Evolutionary conservation across 208 protist species (phyloP), one percentile per base, ranked within the genome.

Genomic region (Leishmania aethiopica): DNA sequence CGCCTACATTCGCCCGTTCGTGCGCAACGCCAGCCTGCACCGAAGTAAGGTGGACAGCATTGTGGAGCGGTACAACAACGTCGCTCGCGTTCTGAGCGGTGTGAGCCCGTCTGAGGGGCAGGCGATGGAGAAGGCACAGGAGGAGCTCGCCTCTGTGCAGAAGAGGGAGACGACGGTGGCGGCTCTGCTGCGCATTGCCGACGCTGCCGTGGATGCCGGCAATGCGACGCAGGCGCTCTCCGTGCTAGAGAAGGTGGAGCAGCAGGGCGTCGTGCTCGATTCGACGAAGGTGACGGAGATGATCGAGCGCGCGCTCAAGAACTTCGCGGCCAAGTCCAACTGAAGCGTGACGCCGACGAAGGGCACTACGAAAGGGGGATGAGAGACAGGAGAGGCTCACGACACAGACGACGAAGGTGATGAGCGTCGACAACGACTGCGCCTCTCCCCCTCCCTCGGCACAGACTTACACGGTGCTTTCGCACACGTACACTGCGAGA

Each of bases 1-100:
- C 82, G 90, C 93, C 53, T 97, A 91, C 75, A 97, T 98, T 78
- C 90, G 95, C 47, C 96, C 96, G 13, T 98, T 95, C 71, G 93
- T 97, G 79, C 90, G 94, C 67, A 97, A 98, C 87, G 83, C 86
- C 10, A 97, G 97, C 84, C 87, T 97, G 45, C 86, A 95, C 79
- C 90, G 95, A 72, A 93, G 88, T 84, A 86, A 89, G 60, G 91
- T 97, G 59, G 93, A 96, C 66, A 89, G 85, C 80, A 96, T 98
- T 42, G 86, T 93, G 77, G 86, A 88, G 35, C 91, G 92, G 37
- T 98, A 98, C 88, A 85, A 96, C 60, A 89, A n/a, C 51, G 87
- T 95, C 60, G 84, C 84, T 6, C 87, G 89, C 57, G 91, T 81
- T 67, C 87, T 97, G 79, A 90, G 86, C 75, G 94, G 94, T 69